phyloP scores from a whole-genome alignment of 768 basidiomycete genomes.

The Epithele typhae region DNA sequence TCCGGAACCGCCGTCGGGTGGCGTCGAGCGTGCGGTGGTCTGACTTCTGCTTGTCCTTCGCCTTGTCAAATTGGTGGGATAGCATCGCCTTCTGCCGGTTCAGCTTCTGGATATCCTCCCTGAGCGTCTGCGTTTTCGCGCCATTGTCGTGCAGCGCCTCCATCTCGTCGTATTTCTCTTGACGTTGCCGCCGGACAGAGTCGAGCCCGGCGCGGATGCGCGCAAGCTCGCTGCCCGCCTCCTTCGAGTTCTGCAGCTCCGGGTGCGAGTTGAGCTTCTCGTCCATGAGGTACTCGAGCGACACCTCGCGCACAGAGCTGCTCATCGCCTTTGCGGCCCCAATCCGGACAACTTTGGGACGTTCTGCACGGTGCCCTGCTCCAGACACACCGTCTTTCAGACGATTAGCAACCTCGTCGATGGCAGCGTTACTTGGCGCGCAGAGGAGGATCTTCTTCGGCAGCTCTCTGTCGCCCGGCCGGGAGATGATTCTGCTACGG shows the following conservation, averaged over 20 bases:
- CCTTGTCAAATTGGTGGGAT: conserved; percentile 65
- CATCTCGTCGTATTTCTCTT: conserved; percentile 61
- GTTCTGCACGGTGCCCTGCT: conserved; percentile 45
- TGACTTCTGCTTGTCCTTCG: conserved; percentile 81
- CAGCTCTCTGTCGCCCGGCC: conserved; percentile 39
- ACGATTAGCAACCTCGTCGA: conserved; percentile 91
- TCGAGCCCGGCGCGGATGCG: conserved; percentile 65
- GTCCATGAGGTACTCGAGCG: conserved; percentile 84
- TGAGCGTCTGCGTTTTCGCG: conserved; percentile 48
- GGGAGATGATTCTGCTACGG: conserved; percentile 48
- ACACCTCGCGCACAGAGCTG: conserved; percentile 76
- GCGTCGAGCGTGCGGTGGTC: conserved; percentile 81
- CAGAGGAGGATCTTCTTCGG: conserved; percentile 82
- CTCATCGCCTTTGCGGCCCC: conserved; percentile 76
- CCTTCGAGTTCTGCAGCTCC: conserved; percentile 37
- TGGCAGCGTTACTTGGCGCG: conserved; percentile 97
- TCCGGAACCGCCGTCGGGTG: conserved; percentile 64
- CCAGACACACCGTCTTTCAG: conserved; percentile 74
- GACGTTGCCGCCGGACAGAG: conserved; percentile 53
- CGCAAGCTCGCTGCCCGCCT: conserved; percentile 54
- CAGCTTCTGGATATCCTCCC: conserved; percentile 66
- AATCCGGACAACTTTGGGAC: conserved; percentile 85
- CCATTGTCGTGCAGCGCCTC: conserved; percentile 51
- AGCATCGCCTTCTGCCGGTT: conserved; percentile 61
- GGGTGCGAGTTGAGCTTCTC: conserved; percentile 52